Base-by-base conservation (phyloP, 192 early-diverging fungal genomes). In the Coemansia sp. region DNA sequence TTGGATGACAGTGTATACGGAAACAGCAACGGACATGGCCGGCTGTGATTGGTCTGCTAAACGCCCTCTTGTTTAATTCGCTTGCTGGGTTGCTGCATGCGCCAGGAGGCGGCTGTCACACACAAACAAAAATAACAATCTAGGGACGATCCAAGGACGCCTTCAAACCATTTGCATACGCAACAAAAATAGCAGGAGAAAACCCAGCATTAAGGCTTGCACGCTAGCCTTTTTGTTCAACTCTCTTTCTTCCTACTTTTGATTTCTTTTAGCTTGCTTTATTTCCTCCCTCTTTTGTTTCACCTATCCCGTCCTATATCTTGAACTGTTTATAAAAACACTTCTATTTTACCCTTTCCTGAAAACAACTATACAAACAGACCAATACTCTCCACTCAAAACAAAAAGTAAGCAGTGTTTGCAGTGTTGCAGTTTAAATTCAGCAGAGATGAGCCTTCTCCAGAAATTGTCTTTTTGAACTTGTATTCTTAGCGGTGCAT, bases 31-130 rank as follows among this genome's bases (percentile, higher is more conserved):
- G 54, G 33, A 66, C 71, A 67, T 73, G 72, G 72, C 72, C 60
- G 30, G 30, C 52, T 73, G 72, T 68, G 72, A 73, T 73, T 73
- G 72, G 72, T 30, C 66, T 56, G 18, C 38, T n/a, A 33, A 54
- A 3, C 29, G 10, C 22, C 52, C 28, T 32, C 16, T 52, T 52
- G 34, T 58, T 32, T 40, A 34, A 59, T 29, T 59, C 36, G 22
- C 11, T 56, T 29, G 20, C 34, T 20, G 14, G 7, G 20, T 22
- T 54, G 51, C 22, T 11, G 42, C 51, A 54, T 54, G 51, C 51
- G 25, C 16, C 42, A 14, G 4, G 22, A 54, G 25, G 51, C 51
- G 7, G 51, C 42, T 45, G 42, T 45, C 42, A 45, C 42, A 45
- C 42, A 45, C 36, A 6, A 38, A 38, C 5, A 38, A 12, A 38